Conservation (phyloP, 2,329 filamentous ascomycete genomes). For the Colletotrichum cereale region DNA sequence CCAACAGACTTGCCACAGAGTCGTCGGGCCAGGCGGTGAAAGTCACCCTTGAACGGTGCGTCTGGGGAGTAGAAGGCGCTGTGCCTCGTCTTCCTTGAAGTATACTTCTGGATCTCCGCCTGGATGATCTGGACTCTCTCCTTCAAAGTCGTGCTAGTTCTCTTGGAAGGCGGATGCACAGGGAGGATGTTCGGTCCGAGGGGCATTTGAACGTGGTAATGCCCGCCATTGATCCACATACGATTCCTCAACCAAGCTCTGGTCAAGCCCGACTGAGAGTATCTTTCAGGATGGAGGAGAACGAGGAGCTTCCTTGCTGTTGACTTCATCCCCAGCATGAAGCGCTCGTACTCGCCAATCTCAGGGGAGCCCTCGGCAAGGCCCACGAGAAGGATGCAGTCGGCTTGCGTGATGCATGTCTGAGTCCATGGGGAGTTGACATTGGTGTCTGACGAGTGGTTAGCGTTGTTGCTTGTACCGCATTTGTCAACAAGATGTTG, state of each 20-base stretch:
- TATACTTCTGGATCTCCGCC: slow-evolving; percentile 98
- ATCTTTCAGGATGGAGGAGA: slow-evolving; percentile 88
- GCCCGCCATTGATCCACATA: slow-evolving; percentile 97
- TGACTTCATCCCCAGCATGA: slow-evolving; percentile 96
- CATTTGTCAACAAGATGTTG: slow-evolving; percentile 19
- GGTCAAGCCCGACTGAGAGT: slow-evolving; percentile 86
- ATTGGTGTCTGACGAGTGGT: slow-evolving; percentile 78
- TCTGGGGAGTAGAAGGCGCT: slow-evolving; percentile 91
- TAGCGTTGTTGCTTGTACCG: slow-evolving; percentile 43
- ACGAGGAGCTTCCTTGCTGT: slow-evolving; percentile 95
- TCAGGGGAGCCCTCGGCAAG: slow-evolving; percentile 89
- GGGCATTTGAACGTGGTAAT: slow-evolving; percentile 97
- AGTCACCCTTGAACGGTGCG: slow-evolving; percentile 94
- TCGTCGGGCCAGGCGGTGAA: slow-evolving; percentile 89
- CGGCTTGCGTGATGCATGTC: slow-evolving; percentile 95
- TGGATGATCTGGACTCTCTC: slow-evolving; percentile 94
- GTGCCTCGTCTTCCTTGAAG: slow-evolving; percentile 90
- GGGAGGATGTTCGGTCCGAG: slow-evolving; percentile 83
- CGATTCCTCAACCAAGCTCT: slow-evolving; percentile 91
- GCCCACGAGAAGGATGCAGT: slow-evolving; percentile 94
- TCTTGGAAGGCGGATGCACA: slow-evolving; percentile 79
- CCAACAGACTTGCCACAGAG: slow-evolving; percentile 96
- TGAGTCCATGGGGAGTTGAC: slow-evolving; percentile 99
- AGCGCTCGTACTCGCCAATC: slow-evolving; percentile 96
- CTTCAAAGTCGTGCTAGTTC: slow-evolving; percentile 87